Evolutionary conservation across 345 rosid genomes (phyloP), one percentile per base, ranked within the genome.

Genomic region (Acer campestre): DNA sequence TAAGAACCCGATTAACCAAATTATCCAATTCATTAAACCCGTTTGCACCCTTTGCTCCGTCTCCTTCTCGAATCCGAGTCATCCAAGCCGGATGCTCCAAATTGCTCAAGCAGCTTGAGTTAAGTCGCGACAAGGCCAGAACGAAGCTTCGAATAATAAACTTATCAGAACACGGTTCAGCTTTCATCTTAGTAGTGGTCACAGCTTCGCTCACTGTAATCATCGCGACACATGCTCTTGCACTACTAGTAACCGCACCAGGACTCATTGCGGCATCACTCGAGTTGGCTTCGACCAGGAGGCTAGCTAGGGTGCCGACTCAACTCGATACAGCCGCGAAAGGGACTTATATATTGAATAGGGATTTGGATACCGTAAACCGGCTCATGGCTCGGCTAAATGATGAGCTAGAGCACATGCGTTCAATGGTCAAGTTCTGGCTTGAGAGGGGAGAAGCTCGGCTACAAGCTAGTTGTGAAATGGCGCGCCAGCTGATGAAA

Each of bases 241-340:
- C 97, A 0, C 75, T 91, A 73, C 25, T 93, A 23, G 87, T 93
- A 73, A 91, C 95, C 23, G 85, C 89, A 4, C 98, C 98, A 0
- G 72, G 86, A 46, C 73, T 91, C 0, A 20, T 85, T n/a, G 73
- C 80, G 13, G 87, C 79, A 23, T 78, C 89, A 2, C 27, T 85
- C 13, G 77, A 85, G 80, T 68, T 82, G 61, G 78, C 78, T 44
- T 84, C 90, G 10, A 79, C 79, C 6, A 83, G 73, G 69, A 85
- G 78, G 84, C 77, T 91, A 1, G 81, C 14, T 1, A 88, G 77
- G 75, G 83, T 74, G 12, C 76, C 81, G 46, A 82, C 86, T 79
- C 90, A 86, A 67, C 85, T 94, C 0, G 95, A 91, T 61, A 84
- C 86, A 4, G 98, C 97, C 18, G 97, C 97, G 0, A 94, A 91